phyloP scores from a whole-genome alignment of 2,329 filamentous ascomycete species.

The Tolypocladium ophioglossoides region DNA sequence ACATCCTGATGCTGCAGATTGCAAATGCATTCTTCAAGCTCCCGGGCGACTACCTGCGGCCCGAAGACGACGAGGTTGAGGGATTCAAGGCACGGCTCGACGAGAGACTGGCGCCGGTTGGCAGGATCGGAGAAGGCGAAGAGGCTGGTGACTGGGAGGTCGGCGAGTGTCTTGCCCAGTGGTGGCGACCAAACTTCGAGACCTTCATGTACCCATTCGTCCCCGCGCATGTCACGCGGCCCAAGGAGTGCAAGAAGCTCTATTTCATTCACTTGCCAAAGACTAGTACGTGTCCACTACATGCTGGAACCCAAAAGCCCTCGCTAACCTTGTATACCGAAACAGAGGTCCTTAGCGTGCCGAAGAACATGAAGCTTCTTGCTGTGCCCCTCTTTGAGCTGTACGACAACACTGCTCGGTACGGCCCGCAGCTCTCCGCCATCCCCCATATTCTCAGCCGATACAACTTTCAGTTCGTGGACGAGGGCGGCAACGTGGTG shows the following conservation, averaged over 20 bases:
- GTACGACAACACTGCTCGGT: constrained; percentile 92
- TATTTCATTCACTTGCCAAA: constrained; percentile 93
- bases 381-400: constrained; percentile 95
- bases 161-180: constrained; percentile 89
- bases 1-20: constrained; percentile 98
- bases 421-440: constrained; percentile 90
- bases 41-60: constrained; percentile 86
- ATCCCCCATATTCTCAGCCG: constrained; percentile 90
- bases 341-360: constrained; percentile 84
- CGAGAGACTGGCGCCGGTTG: constrained; percentile 87
- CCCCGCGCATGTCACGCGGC: constrained; percentile 86
- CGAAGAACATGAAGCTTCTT: constrained; percentile 99
- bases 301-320: not conserved
- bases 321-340: constrained; percentile 1
- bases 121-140: constrained; percentile 73
- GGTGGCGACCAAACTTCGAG: constrained; percentile 99
- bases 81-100: constrained; percentile 94
- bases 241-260: constrained; percentile 98
- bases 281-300: constrained; percentile 54
- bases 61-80: constrained; percentile 80
- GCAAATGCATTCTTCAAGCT: constrained; percentile 99
- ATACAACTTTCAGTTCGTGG: constrained; percentile 96
- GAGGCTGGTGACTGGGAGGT: constrained; percentile 85
- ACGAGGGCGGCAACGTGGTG: constrained; percentile 82
- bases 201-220: constrained; percentile 99